Conservation (phyloP, 1,139 yeast species). For the Candida frijolesensis region DNA sequence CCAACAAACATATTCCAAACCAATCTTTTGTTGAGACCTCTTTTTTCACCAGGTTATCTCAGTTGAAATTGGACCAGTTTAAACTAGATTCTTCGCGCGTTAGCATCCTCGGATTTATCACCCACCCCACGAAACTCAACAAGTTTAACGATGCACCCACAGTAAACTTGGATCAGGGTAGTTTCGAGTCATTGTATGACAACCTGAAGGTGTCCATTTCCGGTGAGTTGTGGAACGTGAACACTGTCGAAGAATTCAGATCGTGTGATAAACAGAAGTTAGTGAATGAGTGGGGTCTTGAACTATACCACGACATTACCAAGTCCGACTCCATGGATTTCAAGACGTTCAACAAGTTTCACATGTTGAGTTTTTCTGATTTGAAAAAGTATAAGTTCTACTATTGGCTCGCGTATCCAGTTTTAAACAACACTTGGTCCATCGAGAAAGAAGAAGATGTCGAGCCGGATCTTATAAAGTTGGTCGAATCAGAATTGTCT, state of each 20-base stretch:
- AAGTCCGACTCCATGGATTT: slow-evolving; percentile 14
- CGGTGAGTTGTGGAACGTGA: slow-evolving; percentile 57
- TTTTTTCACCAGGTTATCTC: slow-evolving; percentile 75
- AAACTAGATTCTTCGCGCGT: slow-evolving; percentile 57
- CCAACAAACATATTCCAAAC: slow-evolving; percentile 52
- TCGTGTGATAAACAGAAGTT: slow-evolving; percentile 60
- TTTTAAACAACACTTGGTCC: slow-evolving; percentile 51
- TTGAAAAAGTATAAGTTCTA: slow-evolving; percentile 83
- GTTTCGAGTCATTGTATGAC: slow-evolving; percentile 33
- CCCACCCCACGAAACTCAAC: slow-evolving; percentile 33
- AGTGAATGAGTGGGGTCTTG: slow-evolving; percentile 47
- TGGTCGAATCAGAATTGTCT: slow-evolving; percentile 7
- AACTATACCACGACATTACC: slow-evolving; percentile 20
- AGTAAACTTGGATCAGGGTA: slow-evolving; percentile 39
- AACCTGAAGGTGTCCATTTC: slow-evolving; percentile 17
- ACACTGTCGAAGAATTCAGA: slow-evolving; percentile 86
- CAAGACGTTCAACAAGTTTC: slow-evolving; percentile 41
- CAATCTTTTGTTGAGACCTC: slow-evolving; percentile 83
- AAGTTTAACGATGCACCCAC: slow-evolving; percentile 47
- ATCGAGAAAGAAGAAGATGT: slow-evolving; percentile 13
- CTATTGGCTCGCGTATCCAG: slow-evolving; percentile 89
- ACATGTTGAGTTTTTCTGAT: slow-evolving; percentile 76
- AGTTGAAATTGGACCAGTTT: slow-evolving; percentile 64
- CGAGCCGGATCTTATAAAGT: slow-evolving; percentile 5
- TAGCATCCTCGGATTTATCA: slow-evolving; percentile 40